Evolutionary conservation across 345 rosid genomes (phyloP), one percentile per base, ranked within the genome.

Genomic region (Brassica carinata): DNA sequence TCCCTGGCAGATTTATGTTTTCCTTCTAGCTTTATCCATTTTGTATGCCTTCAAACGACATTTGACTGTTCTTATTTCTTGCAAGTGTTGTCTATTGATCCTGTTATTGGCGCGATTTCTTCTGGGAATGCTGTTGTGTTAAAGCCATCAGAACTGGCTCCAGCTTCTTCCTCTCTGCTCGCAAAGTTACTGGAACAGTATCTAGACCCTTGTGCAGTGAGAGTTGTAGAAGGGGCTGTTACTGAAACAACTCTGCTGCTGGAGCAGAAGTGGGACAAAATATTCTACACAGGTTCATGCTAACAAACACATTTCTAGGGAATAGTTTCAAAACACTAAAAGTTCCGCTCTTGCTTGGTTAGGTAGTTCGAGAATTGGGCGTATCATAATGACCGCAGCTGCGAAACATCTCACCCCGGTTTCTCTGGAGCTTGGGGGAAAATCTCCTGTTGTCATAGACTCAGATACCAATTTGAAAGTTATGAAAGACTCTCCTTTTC

Each of bases 261-360:
- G 55, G 98, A 94, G 64, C 99, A 96, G 64, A 96, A 90, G 77
- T 96, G 98, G 99, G 96, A 96, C 84, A 96, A 96, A 82, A 96
- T 96, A 82, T 83, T 90, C 72, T 96, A 94, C 79, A 94, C 99
- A 89, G 98, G 99, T 96, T 78, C 65, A 8, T 66, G 11, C 13
- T 31, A 40, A 10, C 6, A 7, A 43, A 18, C 64, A 4, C 29
- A 13, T n/a, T 33, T 45, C 19, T 10, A 30, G 33, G 17, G 51
- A 57, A 51, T 38, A 3, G 0, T 33, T 13, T 64, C 27, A 2
- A 23, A 38, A 59, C 64, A 59, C 31, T 64, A 65, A 11, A 2
- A 4, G 10, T 5, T 13, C 36, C 23, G 15, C 71, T 63, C 26
- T 71, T 66, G 59, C 64, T 82, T 53, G 72, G 76, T 75, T 85